phyloP scores from a whole-genome alignment of 208 protist species.

The Herpetomonas muscarum region DNA sequence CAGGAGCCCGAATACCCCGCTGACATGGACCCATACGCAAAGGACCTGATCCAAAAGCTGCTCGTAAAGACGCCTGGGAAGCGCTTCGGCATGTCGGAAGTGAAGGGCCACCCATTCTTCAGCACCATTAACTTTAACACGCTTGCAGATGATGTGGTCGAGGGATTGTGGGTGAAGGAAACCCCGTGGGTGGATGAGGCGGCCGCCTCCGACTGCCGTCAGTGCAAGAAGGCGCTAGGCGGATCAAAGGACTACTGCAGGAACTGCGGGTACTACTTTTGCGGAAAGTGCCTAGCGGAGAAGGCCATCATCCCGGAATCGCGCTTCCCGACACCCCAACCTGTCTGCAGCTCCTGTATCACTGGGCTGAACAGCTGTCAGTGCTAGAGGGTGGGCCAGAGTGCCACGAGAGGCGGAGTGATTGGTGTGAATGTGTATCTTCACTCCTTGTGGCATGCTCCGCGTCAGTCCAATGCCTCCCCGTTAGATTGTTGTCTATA shows the following conservation, averaged over 20 bases:
- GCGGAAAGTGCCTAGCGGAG: slow-evolving; percentile 52
- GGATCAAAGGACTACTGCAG: slow-evolving; percentile 75
- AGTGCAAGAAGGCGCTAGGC: slow-evolving; percentile 60
- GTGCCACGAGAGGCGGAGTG: no score
- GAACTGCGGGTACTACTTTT: slow-evolving; percentile 85
- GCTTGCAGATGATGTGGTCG: slow-evolving; percentile 34
- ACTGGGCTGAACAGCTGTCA: slow-evolving; percentile 13
- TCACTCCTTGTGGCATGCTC: no score
- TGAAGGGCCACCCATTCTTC: slow-evolving; percentile 81
- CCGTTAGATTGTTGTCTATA: no score
- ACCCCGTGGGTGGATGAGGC: slow-evolving; percentile 79
- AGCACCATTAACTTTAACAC: slow-evolving; percentile 50
- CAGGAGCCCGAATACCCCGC: slow-evolving; percentile 72
- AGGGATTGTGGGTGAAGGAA: slow-evolving; percentile 62
- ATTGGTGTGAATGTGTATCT: no score
- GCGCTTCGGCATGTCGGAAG: slow-evolving; percentile 57
- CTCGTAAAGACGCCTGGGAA: slow-evolving; percentile 66
- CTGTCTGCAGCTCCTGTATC: slow-evolving; percentile 42
- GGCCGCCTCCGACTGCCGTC: slow-evolving; percentile 48
- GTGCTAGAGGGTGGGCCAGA: no score
- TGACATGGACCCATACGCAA: slow-evolving; percentile 61
- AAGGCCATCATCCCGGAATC: slow-evolving; percentile 41
- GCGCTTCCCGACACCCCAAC: slow-evolving; percentile 24
- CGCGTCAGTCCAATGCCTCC: no score
- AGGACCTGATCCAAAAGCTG: slow-evolving; percentile 73